Evolutionary conservation across 768 basidiomycete genomes (phyloP), one percentile per base, ranked within the genome.

Genomic region (Termitomyces sp.): DNA sequence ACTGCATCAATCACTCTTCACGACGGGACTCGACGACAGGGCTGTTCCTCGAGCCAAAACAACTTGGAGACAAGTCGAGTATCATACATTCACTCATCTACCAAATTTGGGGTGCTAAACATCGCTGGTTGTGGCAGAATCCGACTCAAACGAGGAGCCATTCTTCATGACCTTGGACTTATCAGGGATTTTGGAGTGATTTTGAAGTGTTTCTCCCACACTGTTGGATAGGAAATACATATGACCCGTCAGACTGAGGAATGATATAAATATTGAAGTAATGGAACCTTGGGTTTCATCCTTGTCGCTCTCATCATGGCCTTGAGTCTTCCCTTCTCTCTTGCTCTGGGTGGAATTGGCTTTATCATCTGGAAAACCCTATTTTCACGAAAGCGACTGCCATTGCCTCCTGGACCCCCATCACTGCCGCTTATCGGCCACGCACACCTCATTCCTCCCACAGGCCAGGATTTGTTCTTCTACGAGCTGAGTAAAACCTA

Each of bases 371-470:
- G 33, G 42, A 48, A 24, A 28, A 42, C 2, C 18, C 11, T 36
- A 42, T 24, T 33, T 24, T 39, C 57, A 4, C 42, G 32, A 32
- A 58, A 52, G 7, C 49, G 39, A n/a, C 42, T 18, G 8, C 54
- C 60, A 11, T 32, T 49, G 28, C 48, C 28, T 18, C 48, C 48
- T 49, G 48, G 48, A 28, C 48, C 48, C 4, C 28, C 74, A 12
- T 65, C 70, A 4, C 71, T 77, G 42, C 73, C 75, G 0, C 33
- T 78, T 48, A 67, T 78, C 12, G 77, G 77, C 7, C 75, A 78
- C 57, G 62, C 73, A 8, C 70, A 74, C 2, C 56, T 70, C 5
- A 71, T 78, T n/a, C 77, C 76, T 20, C 35, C 68, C 0, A 56
- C 60, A 12, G 63, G 70, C 55, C 65, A 32, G 8, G 28, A 49